Base-by-base conservation (phyloP, 163 green algal species). In the Scenedesmus sp. region DNA sequence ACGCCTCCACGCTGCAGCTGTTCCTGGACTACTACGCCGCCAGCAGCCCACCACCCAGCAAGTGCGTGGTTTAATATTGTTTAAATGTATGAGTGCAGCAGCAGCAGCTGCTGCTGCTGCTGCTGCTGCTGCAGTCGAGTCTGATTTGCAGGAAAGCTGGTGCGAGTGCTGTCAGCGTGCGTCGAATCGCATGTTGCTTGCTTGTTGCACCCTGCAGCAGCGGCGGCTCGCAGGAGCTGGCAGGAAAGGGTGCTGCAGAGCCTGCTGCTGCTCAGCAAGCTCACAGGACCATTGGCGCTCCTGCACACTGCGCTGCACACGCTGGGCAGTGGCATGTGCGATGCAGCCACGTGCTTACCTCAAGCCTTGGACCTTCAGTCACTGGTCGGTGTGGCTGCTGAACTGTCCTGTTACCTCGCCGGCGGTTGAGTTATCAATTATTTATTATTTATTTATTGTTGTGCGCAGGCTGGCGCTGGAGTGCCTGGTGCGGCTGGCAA, bases 401-500 rank as follows among this genome's bases (percentile, higher is more conserved):
- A n/a, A n/a, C n/a, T n/a, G n/a, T n/a, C n/a, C n/a, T n/a, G n/a
- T n/a, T n/a, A n/a, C n/a, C n/a, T n/a, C n/a, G n/a, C n/a, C n/a
- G n/a, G n/a, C n/a, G n/a, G n/a, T n/a, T n/a, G n/a, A n/a, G n/a
- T n/a, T n/a, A n/a, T n/a, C n/a, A n/a, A n/a, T n/a, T n/a, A n/a
- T n/a, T 56, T 68, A 68, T 68, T 26, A 68, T 26, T 26, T 68
- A 68, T 76, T 16, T 40, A 16, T 76, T 76, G 24, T 9, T 76
- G 30, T 90, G 93, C 44, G 37, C 46, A 49, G 78, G 72, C n/a
- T 90, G 44, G 94, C 97, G 9, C 95, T 99, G 13, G 98, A 99
- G 92, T 99, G 98, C 95, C 92, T 99, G 92, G 98, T 99, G 88
- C 59, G 95, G 18, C 94, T 99, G 35, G 98, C 98, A 0, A 97